Base-by-base conservation (phyloP, 768 basidiomycete species). In the Leccinum pellstonianum region DNA sequence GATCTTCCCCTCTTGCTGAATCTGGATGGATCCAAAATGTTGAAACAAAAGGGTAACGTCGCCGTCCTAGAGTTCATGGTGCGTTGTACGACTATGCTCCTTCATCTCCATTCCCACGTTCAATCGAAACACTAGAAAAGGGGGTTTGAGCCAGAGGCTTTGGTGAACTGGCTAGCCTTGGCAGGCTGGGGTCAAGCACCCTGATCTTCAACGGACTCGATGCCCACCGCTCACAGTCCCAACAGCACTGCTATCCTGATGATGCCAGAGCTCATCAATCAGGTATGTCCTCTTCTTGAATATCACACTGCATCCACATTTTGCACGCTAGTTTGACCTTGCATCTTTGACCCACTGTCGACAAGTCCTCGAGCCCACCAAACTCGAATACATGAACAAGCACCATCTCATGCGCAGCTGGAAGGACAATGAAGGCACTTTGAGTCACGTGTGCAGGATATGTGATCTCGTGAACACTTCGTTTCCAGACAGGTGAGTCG, bases 1-100 rank as follows among this genome's bases (percentile, higher is more conserved):
- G 96, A 99, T 70, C 79, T 98, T 2, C 96, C 97, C 0, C 81
- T 98, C 37, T 79, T 99, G 2, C 78, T 97, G 27, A 98, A 98
- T 65, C 78, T 86, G 0, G 93, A 98, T 70, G 94, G 95, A 0
- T 83, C 86, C 6, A 99, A 99, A 71, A 92, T 99, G 85, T 94
- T 91, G 12, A 99, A 98, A 71, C 83, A 96, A 12, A 87, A 90
- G 38, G 95, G 93, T 5, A 92, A 96, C 66, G 93, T 95, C 2
- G 82, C 84, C 37, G 93, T 97, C 7, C 77, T 86, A 37, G 89
- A 93, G 63, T 98, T 93, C 69, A 90, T 92, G 61, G 95, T 94
- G 68, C 55, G 80, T 71, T 17, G 12, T 6, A 21, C n/a, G 8
- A 53, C 11, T 49, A 15, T 12, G 3, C 17, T 29, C 9, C 2